Base-by-base conservation (phyloP, 73 alveolate species). In the Symbiodinium pilosum region DNA sequence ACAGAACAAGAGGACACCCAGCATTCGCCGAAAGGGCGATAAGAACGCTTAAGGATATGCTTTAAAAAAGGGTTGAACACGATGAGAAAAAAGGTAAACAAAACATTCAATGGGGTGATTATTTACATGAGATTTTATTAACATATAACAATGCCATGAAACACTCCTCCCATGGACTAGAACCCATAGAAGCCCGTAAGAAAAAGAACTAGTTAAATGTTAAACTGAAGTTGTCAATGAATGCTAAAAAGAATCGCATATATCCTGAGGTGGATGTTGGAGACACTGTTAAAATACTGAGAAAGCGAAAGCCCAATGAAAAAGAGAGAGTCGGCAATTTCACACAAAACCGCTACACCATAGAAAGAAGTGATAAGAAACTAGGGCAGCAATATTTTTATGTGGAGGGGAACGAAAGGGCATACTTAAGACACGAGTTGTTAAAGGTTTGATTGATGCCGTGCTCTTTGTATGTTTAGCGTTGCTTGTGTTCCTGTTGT, bases 21-120 rank as follows among this genome's bases (percentile, higher is more conserved):
- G 93, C 93, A 44, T 85, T 85, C 36, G 93, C 93, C 26, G 92
- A 84, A 84, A 20, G 75, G 9, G 2, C 47, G 6, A 84, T 84
- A 24, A 36, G 92, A n/a, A 84, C 92, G 16, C 43, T 84, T 24
- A 84, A 84, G 42, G 73, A 84, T 43, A 84, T 41, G 52, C 47
- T 84, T 28, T 84, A 41, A 20, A 85, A 85, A 24, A 85, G 93
- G 24, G 68, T 85, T 85, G 93, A 42, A 18, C 7, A 43, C n/a
- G 93, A 85, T 85, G 93, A 83, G 41, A 42, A 85, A 47, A 42
- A 85, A 7, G 52, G 47, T 18, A n/a, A 84, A n/a, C 24, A 30
- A 14, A 28, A 5, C 12, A 84, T 84, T 41, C 92, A 84, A n/a
- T 84, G 92, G 92, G 47, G 34, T 21, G 73, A 84, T 39, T 43